Evolutionary conservation across 345 rosid genomes (phyloP), one percentile per base, ranked within the genome.

Genomic region (Pugionium cornutum): DNA sequence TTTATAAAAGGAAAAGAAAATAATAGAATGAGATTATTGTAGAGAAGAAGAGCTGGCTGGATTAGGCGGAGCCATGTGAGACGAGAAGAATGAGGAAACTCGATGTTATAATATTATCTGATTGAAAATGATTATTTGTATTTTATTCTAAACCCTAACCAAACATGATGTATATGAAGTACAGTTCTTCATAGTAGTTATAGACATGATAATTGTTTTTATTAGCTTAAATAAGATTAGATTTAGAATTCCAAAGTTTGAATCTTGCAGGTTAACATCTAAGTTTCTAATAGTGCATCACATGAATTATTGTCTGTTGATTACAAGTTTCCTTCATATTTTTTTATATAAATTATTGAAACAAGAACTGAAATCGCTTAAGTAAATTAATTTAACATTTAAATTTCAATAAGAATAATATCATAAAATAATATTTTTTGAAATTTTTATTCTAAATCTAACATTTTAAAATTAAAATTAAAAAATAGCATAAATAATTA

Each of bases 31-130:
- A 32, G 65, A 61, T 60, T 60, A 61, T 60, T 39, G 32, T 56
- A 45, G 35, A 53, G 57, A 10, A n/a, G 52, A 58, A 46, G 45
- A 59, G 64, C 53, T 67, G 64, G 69, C 69, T 74, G 69, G 48
- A 74, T 67, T 74, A 60, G 64, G 77, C 73, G 64, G 69, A 73
- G 64, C 73, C 77, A 67, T 74, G 73, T 74, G 77, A 67, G 7
- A 58, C 25, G 33, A 67, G 73, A 74, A 67, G 58, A 67, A 67
- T 26, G 4, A 66, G 57, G 72, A 67, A 53, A 33, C 67, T 33
- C 37, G 27, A 69, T 37, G 40, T 18, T 41, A 51, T 51, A 10
- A 26, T 44, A 18, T 25, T 45, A 31, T 31, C 5, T 73, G 10
- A n/a, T 57, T 25, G 18, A 46, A 9, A 30, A 44, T 53, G 58